Evolutionary conservation across 176 grass and related monocot species (phyloP).

Genomic region (Bonia amplexicaulis): DNA sequence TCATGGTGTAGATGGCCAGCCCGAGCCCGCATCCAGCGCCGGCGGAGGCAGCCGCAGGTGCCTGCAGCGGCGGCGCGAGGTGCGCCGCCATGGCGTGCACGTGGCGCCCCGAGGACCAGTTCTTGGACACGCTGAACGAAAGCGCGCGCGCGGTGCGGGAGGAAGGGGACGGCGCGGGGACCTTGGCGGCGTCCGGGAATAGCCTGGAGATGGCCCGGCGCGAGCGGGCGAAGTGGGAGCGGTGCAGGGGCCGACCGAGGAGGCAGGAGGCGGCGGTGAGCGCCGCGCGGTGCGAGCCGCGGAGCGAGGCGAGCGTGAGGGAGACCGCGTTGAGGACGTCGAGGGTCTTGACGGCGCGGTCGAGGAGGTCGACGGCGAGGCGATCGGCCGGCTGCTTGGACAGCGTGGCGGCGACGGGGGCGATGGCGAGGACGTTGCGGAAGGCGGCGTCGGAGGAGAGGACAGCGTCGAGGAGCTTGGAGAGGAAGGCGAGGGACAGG

Average conservation of each 20-base stretch:
- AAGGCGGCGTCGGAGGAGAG: constrained; percentile 59
- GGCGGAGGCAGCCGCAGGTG: background rate
- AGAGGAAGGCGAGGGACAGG: constrained; percentile 71
- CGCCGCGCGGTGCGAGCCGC: constrained; percentile 64
- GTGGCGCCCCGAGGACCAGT: constrained; percentile 63
- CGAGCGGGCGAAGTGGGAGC: constrained; percentile 61
- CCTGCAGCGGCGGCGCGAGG: constrained; percentile 38
- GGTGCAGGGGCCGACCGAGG: constrained; percentile 20
- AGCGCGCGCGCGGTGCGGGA: constrained; percentile 27
- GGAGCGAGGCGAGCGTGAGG: constrained; percentile 60
- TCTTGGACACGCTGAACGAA: constrained; percentile 76
- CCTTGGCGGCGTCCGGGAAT: background rate
- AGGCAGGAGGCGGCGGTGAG: constrained; percentile 62
- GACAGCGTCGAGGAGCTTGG: constrained; percentile 72
- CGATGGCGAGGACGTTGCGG: constrained; percentile 37
- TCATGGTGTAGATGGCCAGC: constrained; percentile 86
- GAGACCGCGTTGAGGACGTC: constrained; percentile 81
- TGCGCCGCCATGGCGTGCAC: constrained; percentile 64
- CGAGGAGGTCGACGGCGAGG: constrained; percentile 62
- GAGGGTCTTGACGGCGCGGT: constrained; percentile 73
- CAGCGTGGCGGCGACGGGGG: constrained; percentile 36
- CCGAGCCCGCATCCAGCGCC: constrained; percentile 47
- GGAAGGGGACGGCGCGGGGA: background rate
- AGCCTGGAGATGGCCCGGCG: constrained; percentile 70
- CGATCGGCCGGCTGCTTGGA: constrained; percentile 54